phyloP scores from a whole-genome alignment of 2,329 filamentous ascomycete species.

The Colletotrichum liaoningense region DNA sequence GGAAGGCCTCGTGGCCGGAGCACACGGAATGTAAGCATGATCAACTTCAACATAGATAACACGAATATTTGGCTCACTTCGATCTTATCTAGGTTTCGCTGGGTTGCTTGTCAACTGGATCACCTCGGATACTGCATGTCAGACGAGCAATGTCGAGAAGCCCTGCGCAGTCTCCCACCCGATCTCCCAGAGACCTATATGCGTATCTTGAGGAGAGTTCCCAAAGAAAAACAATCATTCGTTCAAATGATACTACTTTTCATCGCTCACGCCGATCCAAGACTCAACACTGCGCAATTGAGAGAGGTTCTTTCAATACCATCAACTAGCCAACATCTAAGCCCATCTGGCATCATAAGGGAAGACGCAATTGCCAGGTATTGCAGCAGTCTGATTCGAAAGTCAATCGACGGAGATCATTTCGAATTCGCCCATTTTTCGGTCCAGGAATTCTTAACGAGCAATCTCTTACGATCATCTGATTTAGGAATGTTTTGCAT shows the following conservation, averaged over 20 bases:
- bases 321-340: neutral
- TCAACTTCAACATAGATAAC: fast-evolving
- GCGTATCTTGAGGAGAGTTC: neutral
- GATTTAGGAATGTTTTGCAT: neutral
- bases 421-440: conserved; percentile 20
- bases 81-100: conserved; percentile 27
- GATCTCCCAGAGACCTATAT: neutral
- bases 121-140: neutral
- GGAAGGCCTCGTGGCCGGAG: neutral
- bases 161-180: neutral
- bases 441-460: neutral
- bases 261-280: neutral
- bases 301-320: neutral
- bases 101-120: conserved; percentile 22
- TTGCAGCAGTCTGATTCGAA: conserved; percentile 1
- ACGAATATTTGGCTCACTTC: neutral
- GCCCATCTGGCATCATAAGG: neutral
- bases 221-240: fast-evolving
- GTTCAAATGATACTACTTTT: neutral
- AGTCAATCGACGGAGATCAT: neutral
- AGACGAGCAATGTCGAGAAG: neutral
- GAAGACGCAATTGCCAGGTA: neutral
- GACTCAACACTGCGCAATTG: fast-evolving
- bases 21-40: conserved; percentile 7
- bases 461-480: neutral